A percentile compares a stretch with the other conserved stretches of the same genome.
Evolutionary conservation across 148 eudicot genomes (phyloP).

Genomic region (Chenopodium berlandieri): DNA sequence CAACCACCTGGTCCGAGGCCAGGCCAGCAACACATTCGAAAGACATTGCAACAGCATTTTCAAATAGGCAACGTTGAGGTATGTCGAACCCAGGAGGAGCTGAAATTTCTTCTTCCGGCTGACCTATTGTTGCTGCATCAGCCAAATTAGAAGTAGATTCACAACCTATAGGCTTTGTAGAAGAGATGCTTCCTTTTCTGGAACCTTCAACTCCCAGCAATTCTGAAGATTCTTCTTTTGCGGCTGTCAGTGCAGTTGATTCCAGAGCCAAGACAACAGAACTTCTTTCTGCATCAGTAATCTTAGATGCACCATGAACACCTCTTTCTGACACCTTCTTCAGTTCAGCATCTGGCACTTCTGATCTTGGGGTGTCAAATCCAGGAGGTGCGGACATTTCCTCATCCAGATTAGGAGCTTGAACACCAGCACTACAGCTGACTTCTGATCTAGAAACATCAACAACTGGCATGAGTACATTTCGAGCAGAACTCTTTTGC

Average conservation of each 20-base stretch:
- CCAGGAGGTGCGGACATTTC: slow-evolving; percentile 40
- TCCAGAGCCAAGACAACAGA: slow-evolving; percentile 43
- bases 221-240: slow-evolving; percentile 18
- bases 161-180: slow-evolving; percentile 3
- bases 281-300: slow-evolving; percentile 20
- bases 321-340: slow-evolving; percentile 15
- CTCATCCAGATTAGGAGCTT: slow-evolving; percentile 26
- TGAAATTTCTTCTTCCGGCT: slow-evolving; percentile 36
- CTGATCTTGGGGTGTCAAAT: slow-evolving; percentile 30
- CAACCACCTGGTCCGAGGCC: slow-evolving; percentile 18
- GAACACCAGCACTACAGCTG: slow-evolving; percentile 9
- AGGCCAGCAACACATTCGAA: slow-evolving; percentile 17
- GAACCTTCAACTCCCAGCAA: slow-evolving; percentile 7
- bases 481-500: slow-evolving; percentile 13
- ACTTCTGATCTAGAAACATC: slow-evolving; percentile 4
- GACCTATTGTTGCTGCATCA: slow-evolving; percentile 20
- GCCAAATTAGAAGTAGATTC: slow-evolving; percentile 1
- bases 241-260: slow-evolving; percentile 17
- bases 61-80: slow-evolving; percentile 31
- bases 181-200: slow-evolving; percentile 10
- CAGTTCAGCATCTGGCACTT: background rate
- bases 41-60: slow-evolving; percentile 17
- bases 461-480: slow-evolving; percentile 9
- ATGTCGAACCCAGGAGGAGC: slow-evolving; percentile 49
- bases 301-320: background rate